Base-by-base conservation (phyloP, 2,329 filamentous ascomycete genomes). In the Venturia aucupariae region DNA sequence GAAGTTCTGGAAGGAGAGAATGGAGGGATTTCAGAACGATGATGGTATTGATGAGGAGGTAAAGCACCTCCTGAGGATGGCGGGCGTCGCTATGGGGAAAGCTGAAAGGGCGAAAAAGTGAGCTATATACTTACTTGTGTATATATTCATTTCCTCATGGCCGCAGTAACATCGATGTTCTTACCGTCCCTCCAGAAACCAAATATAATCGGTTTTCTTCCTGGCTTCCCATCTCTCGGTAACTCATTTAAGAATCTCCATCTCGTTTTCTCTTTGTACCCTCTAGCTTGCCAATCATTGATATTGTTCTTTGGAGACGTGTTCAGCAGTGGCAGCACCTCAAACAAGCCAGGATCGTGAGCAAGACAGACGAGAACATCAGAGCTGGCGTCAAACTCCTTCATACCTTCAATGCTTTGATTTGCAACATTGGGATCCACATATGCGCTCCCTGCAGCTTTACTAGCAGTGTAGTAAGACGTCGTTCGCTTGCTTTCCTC, bases 401-500 rank as follows among this genome's bases (percentile, higher is more conserved):
- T 75, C 41, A 82, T 63, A 64, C 80, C 80, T 22, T 69, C 70
- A 4, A 81, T 75, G 1, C 78, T 80, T 54, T 70, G 70, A 32
- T 73, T 65, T 2, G 76, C 73, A 63, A 46, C 24, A 27, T 41
- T 32, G 13, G 61, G 61, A 42, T 63, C 46, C 15, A 57, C 35
- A 13, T 63, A 63, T 13, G 44, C 44, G 27, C 61, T 63, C 32
- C 61, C 61, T 30, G 17, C 24, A 7, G 61, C 61, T 38, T 54
- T 57, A 22, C 44, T 54, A 19, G 48, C 61, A 17, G 44, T 39
- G 27, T 62, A 62, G n/a, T 44, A 62, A 19, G 60, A 30, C 30
- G 74, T 70, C 27, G 72, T 70, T 0, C 68, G 65, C 68, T 76
- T 68, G 6, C 17, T 51, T 38, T 51, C 60, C 22, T 30, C 60